Conservation (phyloP, 176 grass and related monocot species). For the Hsuehochloa calcarea region DNA sequence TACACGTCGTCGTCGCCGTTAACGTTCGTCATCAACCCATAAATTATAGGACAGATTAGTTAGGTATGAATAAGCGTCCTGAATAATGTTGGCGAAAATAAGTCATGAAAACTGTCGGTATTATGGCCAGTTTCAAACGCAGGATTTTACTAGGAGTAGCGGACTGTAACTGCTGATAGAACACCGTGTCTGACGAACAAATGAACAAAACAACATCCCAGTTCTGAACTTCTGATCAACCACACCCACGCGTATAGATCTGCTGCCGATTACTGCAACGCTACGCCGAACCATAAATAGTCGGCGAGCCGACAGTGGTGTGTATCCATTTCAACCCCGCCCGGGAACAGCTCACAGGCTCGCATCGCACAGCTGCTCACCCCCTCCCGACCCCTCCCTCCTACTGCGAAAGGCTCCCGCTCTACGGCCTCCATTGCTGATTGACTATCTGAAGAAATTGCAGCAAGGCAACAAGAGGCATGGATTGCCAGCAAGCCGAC, state of each 20-base stretch:
- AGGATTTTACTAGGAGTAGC: too few species aligned
- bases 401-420: not conserved
- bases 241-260: not conserved
- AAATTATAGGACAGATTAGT: not conserved
- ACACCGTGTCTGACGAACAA: not conserved
- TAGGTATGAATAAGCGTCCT: not conserved
- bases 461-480: not conserved
- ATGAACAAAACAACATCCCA: not conserved
- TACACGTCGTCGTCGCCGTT: not conserved
- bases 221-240: not conserved
- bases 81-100: too few species aligned
- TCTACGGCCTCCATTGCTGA: not conserved
- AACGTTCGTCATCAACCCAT: not conserved
- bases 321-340: not conserved
- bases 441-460: not conserved
- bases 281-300: not conserved
- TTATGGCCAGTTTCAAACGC: not conserved
- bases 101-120: not conserved
- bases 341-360: not conserved
- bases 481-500: slow-evolving; percentile 9
- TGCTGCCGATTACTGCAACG: not conserved
- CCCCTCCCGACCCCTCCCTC: not conserved
- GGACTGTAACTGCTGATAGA: not conserved
- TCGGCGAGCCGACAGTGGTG: not conserved
- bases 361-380: not conserved